Evolutionary conservation across 2,329 filamentous ascomycete species (phyloP), one percentile per base, ranked within the genome.

Genomic region (Mariannaea elegans): DNA sequence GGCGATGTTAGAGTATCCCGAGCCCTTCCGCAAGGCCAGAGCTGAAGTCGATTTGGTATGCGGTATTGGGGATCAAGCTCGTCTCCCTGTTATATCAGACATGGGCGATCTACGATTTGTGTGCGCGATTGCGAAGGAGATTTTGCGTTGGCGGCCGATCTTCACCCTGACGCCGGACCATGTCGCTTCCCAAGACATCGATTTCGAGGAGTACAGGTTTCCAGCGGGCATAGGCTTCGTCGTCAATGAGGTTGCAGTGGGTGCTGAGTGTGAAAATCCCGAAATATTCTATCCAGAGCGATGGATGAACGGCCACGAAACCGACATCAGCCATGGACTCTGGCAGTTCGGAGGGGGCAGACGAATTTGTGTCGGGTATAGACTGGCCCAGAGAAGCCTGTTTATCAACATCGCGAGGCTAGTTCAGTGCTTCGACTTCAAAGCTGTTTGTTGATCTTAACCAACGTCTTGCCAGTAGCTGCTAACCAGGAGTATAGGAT

Each of bases 181-280:
- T 62, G 72, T 75, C 44, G 65, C 75, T 4, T 75, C 75, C 27
- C 70, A 77, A 46, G 80, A 82, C 45, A 74, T 81, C 56, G 78
- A 80, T 59, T 82, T 81, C 65, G 76, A 78, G 23, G 79, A 77
- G 7, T 81, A 79, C 61, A 70, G 68, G 34, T 79, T 82, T 47
- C 77, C 78, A 3, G 76, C 76, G 31, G 80, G 80, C 19, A 78
- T 79, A 1, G 72, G 76, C 7, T 78, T 82, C 38, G 66, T 77
- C 7, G 73, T 78, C 58, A 80, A 72, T 68, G 73, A 72, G 52
- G 73, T 72, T 57, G 73, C 77, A 4, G 78, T 82, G 53, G 62
- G 65, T 29, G 60, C 67, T 14, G 70, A 75, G 16, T 72, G 66
- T 23, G 72, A 73, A 4, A 60, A 74, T 6, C 69, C 75, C 2